A percentile compares a stretch with the other conserved stretches of the same genome.
Evolutionary conservation across 495 filamentous ascomycete genomes (phyloP).

Genomic region (Aspergillus wentii): DNA sequence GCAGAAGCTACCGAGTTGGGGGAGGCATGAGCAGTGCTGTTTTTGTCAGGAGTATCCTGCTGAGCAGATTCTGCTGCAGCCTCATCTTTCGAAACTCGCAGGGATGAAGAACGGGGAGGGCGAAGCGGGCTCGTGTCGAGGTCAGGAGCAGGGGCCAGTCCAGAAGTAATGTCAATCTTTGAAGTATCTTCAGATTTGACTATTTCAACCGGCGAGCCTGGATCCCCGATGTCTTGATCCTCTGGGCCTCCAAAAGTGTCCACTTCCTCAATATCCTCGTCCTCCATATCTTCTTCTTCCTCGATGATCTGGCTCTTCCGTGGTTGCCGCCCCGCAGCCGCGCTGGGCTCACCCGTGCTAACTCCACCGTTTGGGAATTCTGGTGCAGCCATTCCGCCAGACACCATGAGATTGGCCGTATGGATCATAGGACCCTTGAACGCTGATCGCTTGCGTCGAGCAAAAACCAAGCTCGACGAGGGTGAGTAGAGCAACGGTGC

Average conservation of each 20-base stretch:
- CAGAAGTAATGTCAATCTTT: slow-evolving; percentile 7
- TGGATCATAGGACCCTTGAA: slow-evolving; percentile 83
- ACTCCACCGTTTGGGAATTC: slow-evolving; percentile 30
- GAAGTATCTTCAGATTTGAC: slow-evolving; percentile 11
- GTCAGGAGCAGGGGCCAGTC: slow-evolving; percentile 32
- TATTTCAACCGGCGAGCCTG: slow-evolving; percentile 18
- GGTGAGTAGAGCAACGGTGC: slow-evolving; percentile 40
- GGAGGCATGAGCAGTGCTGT: slow-evolving; percentile 6
- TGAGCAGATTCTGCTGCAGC: slow-evolving; percentile 6
- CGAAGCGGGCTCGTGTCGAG: slow-evolving; percentile 26
- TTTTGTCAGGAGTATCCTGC: background rate
- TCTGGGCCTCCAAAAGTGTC: slow-evolving; percentile 59
- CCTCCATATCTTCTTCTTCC: slow-evolving; percentile 81
- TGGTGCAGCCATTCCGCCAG: slow-evolving; percentile 30
- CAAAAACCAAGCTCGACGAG: slow-evolving; percentile 72
- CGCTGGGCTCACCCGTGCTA: slow-evolving; percentile 47
- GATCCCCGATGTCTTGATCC: too few species aligned
- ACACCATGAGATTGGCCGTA: slow-evolving; percentile 42
- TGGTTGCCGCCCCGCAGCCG: slow-evolving; percentile 48
- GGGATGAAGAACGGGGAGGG: slow-evolving; percentile 36
- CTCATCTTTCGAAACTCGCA: slow-evolving; percentile 16
- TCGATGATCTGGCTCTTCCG: slow-evolving; percentile 64
- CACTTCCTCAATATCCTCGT: slow-evolving; percentile 66
- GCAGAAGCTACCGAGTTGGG: slow-evolving; percentile 7
- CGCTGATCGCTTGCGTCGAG: slow-evolving; percentile 79